Evolutionary conservation across 495 filamentous ascomycete species (phyloP), one percentile per base, ranked within the genome.

Genomic region (Trichoderma parareesei): DNA sequence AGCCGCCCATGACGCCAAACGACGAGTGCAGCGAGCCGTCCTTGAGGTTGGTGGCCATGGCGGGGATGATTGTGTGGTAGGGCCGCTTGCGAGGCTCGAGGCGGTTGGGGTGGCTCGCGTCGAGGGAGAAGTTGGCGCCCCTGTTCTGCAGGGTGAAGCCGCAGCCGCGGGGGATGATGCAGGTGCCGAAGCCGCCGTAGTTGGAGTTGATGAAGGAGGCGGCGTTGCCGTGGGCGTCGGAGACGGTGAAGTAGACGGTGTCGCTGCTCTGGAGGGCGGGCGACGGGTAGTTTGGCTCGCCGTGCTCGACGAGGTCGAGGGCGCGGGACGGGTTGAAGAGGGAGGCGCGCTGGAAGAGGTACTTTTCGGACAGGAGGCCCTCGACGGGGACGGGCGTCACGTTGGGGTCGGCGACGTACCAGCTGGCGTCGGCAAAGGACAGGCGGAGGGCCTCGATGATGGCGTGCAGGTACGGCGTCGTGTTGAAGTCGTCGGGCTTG

Each of bases 21-120:
- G 96, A 90, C 46, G 84, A 86, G 71, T 97, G 89, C 65, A 98
- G 75, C 18, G 79, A 85, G 20, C 82, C 82, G 67, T 93, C 91
- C 16, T 76, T 79, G 1, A 84, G 71, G 66, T 92, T 89, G 4
- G 94, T 98, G 59, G 94, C 84, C 73, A 97, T 82, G 0, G 90
- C 93, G 0, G 94, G 93, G 71, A 98, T 98, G 75, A 98, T 98
- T 63, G 94, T 98, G 72, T 98, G 95, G 73, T 97, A 98, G 0
- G 94, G 95, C 18, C 94, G 75, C 77, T 98, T 98, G n/a, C 83
- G 73, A 1, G 92, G 90, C 4, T 84, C 90, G 42, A 93, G 77
- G 10, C 77, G 82, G 69, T 98, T 97, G 2, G 93, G 91, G 71
- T 95, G 91, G 0, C 71, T 68, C 0, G 76, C 69, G 41, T 80